These are phyloP conservation scores for Phytophthora pisi DNA, from an alignment of 352 stramenopile species.

Conservation along the genomic window DNA sequence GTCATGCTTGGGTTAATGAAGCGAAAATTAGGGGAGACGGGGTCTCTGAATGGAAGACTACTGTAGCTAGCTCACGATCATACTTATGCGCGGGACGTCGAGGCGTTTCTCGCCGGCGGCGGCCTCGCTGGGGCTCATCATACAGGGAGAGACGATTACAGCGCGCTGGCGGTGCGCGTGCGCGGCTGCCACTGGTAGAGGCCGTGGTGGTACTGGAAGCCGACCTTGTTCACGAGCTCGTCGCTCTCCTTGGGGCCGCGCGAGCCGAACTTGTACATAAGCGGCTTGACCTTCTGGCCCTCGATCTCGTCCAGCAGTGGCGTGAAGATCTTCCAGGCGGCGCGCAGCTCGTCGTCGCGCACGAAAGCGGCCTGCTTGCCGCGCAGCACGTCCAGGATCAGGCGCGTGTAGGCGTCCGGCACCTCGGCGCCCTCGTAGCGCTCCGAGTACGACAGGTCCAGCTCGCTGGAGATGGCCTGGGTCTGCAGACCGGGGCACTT, in stretches of 20 bases:
- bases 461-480: slow-evolving; percentile 93
- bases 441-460: slow-evolving; percentile 96
- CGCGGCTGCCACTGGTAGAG: slow-evolving; percentile 75
- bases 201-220: slow-evolving; percentile 82
- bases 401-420: slow-evolving; percentile 97
- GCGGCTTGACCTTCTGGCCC: slow-evolving; percentile 87
- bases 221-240: slow-evolving; percentile 64
- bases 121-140: slow-evolving; percentile 8
- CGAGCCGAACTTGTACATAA: slow-evolving; percentile 94
- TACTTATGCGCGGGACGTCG: slow-evolving; percentile 24
- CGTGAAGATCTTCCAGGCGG: slow-evolving; percentile 98
- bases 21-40: slow-evolving; percentile 1
- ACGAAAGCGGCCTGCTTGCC: slow-evolving; percentile 97
- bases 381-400: slow-evolving; percentile 97
- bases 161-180: slow-evolving; percentile 44
- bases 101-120: slow-evolving; percentile 7
- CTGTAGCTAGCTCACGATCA: slow-evolving; percentile 26
- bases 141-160: slow-evolving; percentile 39
- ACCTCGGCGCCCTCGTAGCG: slow-evolving; percentile 88
- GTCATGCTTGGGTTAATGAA: slow-evolving; percentile 5
- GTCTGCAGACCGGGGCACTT: slow-evolving; percentile 94
- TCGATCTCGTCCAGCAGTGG: slow-evolving; percentile 98
- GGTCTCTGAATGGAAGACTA: slow-evolving; percentile 7
- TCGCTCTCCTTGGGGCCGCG: slow-evolving; percentile 93
- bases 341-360: slow-evolving; percentile 95